Evolutionary conservation across 2,329 filamentous ascomycete genomes (phyloP).

Genomic region (Aureobasidium subglaciale): DNA sequence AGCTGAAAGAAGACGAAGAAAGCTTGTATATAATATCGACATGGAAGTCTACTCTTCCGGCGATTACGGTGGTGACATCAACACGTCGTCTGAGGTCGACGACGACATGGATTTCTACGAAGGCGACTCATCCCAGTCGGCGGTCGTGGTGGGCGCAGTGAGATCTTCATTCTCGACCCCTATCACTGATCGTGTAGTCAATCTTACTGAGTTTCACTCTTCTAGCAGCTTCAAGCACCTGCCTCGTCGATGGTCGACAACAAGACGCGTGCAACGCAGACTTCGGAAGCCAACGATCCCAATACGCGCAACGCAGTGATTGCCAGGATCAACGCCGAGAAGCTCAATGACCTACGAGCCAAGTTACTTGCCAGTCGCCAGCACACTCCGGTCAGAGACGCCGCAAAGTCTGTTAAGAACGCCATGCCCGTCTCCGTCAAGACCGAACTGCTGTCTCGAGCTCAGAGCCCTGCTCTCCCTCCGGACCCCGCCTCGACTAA

Average conservation of each 20-base stretch:
- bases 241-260: neutral
- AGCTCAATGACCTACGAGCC: constrained; percentile 4
- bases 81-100: neutral
- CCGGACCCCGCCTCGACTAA: neutral
- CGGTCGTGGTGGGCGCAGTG: neutral
- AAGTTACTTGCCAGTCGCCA: constrained; percentile 4
- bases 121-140: neutral
- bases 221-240: neutral
- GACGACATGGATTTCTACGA: constrained; percentile 6
- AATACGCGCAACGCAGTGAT: neutral
- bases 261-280: neutral
- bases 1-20: neutral
- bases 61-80: neutral
- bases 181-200: neutral
- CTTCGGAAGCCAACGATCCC: neutral
- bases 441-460: neutral
- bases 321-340: neutral
- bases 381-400: neutral
- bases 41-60: neutral
- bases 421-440: neutral
- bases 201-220: neutral
- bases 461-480: neutral
- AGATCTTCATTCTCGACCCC: neutral
- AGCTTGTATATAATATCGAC: neutral
- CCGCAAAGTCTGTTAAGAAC: neutral